Percentiles rank a stretch among this genome's conserved stretches.
Evolutionary conservation across 2,329 filamentous ascomycete species (phyloP).

Genomic region (Phialophora verrucosa): DNA sequence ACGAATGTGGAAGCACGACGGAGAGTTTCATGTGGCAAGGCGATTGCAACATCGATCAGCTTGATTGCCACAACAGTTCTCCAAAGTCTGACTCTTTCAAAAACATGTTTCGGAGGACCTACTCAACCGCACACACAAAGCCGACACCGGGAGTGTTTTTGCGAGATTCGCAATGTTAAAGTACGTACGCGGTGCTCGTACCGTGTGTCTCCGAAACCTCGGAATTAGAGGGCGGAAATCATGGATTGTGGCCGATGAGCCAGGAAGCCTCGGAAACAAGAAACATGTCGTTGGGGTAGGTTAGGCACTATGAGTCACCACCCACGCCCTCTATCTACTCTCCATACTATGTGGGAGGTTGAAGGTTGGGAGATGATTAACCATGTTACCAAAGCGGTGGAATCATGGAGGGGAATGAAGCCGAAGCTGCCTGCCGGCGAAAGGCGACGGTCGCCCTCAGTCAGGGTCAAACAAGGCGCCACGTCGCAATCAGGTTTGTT

Average conservation of each 20-base stretch:
- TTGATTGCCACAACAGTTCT: background rate
- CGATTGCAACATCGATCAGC: background rate
- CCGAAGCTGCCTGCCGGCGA: background rate
- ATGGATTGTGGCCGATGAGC: background rate
- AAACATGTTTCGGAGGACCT: background rate
- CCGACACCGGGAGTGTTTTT: background rate
- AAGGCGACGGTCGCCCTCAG: constrained; percentile 18
- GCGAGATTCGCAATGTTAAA: constrained; percentile 2
- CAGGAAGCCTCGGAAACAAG: background rate
- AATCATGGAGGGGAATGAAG: background rate
- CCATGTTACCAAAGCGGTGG: background rate
- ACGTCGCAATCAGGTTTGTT: background rate
- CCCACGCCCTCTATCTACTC: background rate
- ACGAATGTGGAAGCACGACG: background rate
- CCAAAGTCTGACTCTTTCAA: background rate
- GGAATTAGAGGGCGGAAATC: background rate
- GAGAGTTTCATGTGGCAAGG: background rate
- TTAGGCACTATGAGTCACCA: constrained; percentile 3
- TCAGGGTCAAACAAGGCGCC: background rate
- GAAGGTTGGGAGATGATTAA: background rate
- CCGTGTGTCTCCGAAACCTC: background rate
- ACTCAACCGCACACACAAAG: background rate
- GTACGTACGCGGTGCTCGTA: background rate
- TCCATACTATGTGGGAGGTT: background rate
- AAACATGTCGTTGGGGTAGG: background rate